A percentile compares a stretch with the other conserved stretches of the same genome.
Conservation (phyloP, 2,329 filamentous ascomycete genomes). For the Penicillium griseofulvum region DNA sequence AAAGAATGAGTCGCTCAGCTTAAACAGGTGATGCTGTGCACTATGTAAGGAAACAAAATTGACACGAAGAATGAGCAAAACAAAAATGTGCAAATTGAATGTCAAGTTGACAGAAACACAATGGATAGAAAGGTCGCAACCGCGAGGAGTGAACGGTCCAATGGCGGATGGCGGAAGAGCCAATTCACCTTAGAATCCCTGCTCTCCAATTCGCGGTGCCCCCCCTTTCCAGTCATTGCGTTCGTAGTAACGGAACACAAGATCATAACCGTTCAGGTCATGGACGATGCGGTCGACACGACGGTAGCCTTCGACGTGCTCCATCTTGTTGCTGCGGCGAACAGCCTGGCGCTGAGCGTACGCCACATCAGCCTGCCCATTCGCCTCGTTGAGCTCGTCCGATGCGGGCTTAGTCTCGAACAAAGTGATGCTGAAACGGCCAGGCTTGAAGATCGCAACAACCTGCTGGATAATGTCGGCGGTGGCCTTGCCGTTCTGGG, state of each 20-base stretch:
- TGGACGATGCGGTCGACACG: conserved; percentile 94
- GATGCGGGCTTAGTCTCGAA: conserved; percentile 77
- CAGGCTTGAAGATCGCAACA: conserved; percentile 91
- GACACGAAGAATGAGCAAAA: conserved; percentile 8
- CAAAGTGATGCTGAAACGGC: conserved; percentile 94
- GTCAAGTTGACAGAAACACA: conserved; percentile 6
- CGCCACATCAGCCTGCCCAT: conserved; percentile 36
- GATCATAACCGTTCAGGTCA: conserved; percentile 93
- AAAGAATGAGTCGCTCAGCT: conserved; percentile 18
- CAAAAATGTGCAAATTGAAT: neutral
- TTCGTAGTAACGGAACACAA: conserved; percentile 96
- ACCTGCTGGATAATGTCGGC: conserved; percentile 91
- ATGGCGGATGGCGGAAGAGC: neutral
- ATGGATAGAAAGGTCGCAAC: conserved; percentile 14
- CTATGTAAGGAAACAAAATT: conserved; percentile 17
- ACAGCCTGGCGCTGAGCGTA: conserved; percentile 44
- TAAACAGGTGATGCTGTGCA: conserved; percentile 23
- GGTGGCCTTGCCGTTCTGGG: conserved; percentile 82
- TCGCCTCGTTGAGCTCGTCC: conserved; percentile 35
- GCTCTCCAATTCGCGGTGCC: conserved; percentile 61
- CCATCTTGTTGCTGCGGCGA: conserved; percentile 58
- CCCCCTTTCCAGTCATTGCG: conserved; percentile 74
- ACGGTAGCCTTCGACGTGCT: conserved; percentile 79
- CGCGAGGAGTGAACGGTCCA: conserved; percentile 2
- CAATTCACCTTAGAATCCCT: conserved; percentile 19